These are phyloP conservation scores for Endothia cerciana DNA, from an alignment of 2,329 filamentous ascomycete species.

Conservation along the genomic window DNA sequence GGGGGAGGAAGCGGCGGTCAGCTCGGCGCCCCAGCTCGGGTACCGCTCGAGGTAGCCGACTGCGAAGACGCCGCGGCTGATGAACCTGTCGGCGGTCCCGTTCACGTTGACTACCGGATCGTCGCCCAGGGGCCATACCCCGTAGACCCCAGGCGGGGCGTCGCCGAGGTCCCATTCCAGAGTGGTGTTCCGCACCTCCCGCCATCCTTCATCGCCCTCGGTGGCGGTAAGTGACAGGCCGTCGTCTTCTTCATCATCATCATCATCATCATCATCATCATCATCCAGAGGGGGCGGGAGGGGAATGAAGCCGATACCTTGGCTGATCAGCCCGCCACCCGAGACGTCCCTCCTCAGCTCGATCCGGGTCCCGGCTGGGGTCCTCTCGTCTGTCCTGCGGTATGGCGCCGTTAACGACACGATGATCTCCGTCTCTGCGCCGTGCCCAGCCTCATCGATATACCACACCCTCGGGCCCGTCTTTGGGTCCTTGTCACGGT, in stretches of 20 bases:
- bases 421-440: not conserved
- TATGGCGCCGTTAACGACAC: slow-evolving; percentile 19
- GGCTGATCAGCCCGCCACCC: slow-evolving; percentile 18
- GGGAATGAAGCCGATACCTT: slow-evolving; percentile 17
- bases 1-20: not conserved
- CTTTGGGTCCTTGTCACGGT: slow-evolving; percentile 13
- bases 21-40: slow-evolving; percentile 9
- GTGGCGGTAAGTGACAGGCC: too few species aligned
- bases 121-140: slow-evolving; percentile 22
- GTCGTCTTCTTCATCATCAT: not conserved
- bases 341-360: slow-evolving; percentile 21
- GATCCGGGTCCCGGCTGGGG: slow-evolving; percentile 14
- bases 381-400: slow-evolving; percentile 20
- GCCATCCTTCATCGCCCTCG: not conserved
- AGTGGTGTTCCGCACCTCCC: slow-evolving; percentile 10
- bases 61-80: slow-evolving; percentile 19
- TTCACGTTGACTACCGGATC: not conserved
- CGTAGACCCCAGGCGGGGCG: not conserved
- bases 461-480: slow-evolving; percentile 19
- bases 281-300: slow-evolving; percentile 3
- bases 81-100: not conserved
- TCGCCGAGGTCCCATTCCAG: slow-evolving; percentile 20
- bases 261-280: too few species aligned
- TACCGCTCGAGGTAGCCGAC: slow-evolving; percentile 6
- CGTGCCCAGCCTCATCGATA: not conserved